phyloP scores from a whole-genome alignment of 129 eudicot genomes.

The Escallonia rubra region DNA sequence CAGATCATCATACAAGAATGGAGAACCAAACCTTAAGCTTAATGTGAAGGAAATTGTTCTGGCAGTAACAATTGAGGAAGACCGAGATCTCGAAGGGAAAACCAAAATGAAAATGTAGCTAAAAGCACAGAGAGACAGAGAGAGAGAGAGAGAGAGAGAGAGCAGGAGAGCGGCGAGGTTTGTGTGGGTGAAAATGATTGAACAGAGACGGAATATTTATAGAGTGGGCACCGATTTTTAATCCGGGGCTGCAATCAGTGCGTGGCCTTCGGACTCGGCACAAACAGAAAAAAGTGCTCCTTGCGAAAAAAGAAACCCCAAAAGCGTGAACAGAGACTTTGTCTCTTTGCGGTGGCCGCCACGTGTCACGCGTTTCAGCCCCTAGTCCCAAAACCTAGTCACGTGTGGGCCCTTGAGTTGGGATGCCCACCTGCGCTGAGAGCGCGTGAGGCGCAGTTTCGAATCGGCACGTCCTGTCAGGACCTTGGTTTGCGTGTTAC shows the following conservation, averaged over 20 bases:
- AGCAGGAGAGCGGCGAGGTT: background rate
- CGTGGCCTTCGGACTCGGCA: background rate
- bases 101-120: background rate
- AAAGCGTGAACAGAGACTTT: background rate
- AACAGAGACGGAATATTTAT: background rate
- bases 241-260: background rate
- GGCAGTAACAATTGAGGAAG: background rate
- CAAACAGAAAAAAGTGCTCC: background rate
- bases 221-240: background rate
- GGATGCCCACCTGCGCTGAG: too few species aligned
- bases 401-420: background rate
- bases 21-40: too few species aligned
- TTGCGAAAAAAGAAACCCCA: background rate
- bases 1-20: too few species aligned
- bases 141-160: background rate
- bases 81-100: background rate
- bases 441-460: too few species aligned
- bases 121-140: background rate
- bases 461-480: too few species aligned
- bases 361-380: conserved; percentile 1
- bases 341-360: background rate
- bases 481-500: too few species aligned
- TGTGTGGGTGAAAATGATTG: background rate
- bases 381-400: background rate
- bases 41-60: too few species aligned